Base-by-base conservation (phyloP, 306 rosid genomes). In the Abrus precatorius region DNA sequence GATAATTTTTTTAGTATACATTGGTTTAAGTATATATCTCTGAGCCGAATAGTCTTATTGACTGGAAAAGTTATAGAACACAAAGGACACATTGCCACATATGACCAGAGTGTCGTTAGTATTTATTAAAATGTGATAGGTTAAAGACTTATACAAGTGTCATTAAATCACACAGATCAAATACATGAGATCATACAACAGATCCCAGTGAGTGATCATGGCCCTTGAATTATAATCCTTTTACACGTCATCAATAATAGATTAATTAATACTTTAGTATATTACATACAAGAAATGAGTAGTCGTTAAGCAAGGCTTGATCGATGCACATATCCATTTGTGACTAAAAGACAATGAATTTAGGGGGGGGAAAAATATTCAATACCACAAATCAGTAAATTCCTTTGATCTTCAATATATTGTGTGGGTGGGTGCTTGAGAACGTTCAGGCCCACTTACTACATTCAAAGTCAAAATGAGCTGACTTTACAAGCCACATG, bases 381-480 rank as follows among this genome's bases (percentile, higher is more conserved):
- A 10, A 71, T 9, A 62, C 9, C 74, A 69, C 33, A 74, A 55
- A 69, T 57, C 7, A 75, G 56, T 63, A 56, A 65, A 74, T 36
- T 73, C 40, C 12, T 61, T 62, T 50, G 52, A 69, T 78, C 82
- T 54, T 78, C 7, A 55, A 29, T 33, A 10, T 5, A 10, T 8
- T 8, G 32, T 40, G 30, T 49, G 14, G 14, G 67, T 43, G 44
- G 11, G 73, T 34, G 74, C 50, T 75, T 61, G 75, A 61, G 67
- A 43, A 27, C 50, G 53, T 61, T 64, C 41, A 77, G 77, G 75
- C 79, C 84, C 90, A 76, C 84, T 69, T 66, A 75, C 49, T 70
- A 67, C 59, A 66, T 71, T 86, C 86, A 87, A 86, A 86, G 90
- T 86, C 90, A 88, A 86, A 72, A 50, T 52, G 69, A 80, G 85